Percentiles rank a stretch among this genome's conserved stretches.
phyloP scores from a whole-genome alignment of 2,329 filamentous ascomycete species.

The Penicillium verrucosum region DNA sequence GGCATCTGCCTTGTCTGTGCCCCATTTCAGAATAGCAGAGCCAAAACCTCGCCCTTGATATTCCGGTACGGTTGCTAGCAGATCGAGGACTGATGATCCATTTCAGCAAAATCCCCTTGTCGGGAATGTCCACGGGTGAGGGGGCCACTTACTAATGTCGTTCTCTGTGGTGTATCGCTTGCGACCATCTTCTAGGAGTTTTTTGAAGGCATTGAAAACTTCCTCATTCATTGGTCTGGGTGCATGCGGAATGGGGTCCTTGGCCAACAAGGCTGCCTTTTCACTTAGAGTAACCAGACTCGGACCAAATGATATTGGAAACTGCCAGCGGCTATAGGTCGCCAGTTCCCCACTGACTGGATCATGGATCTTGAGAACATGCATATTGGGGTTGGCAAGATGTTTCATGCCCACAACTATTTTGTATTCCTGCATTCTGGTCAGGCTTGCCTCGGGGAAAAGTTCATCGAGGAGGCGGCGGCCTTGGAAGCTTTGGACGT shows the following conservation, averaged over 20 bases:
- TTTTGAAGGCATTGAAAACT: slow-evolving; percentile 20
- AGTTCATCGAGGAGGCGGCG: slow-evolving; percentile 39
- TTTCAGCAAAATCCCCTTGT: background rate
- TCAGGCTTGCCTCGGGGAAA: slow-evolving; percentile 37
- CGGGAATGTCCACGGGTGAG: background rate
- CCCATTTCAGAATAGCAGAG: slow-evolving; percentile 48
- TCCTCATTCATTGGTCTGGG: slow-evolving; percentile 47
- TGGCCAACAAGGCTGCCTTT: slow-evolving; percentile 32
- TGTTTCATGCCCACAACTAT: slow-evolving; percentile 36
- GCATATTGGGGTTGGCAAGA: slow-evolving; percentile 38
- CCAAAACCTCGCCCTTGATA: slow-evolving; percentile 50
- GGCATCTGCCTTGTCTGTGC: slow-evolving; percentile 46
- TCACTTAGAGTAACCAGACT: slow-evolving; percentile 40
- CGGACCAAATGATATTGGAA: slow-evolving; percentile 26
- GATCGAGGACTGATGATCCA: slow-evolving; percentile 39
- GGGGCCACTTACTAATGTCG: slow-evolving; percentile 24
- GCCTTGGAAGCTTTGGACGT: slow-evolving; percentile 46
- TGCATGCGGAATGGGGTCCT: slow-evolving; percentile 41
- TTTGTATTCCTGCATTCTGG: slow-evolving; percentile 37
- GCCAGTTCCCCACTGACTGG: slow-evolving; percentile 33
- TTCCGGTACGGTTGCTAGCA: slow-evolving; percentile 45
- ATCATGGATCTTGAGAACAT: slow-evolving; percentile 44
- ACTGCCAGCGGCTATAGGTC: slow-evolving; percentile 51
- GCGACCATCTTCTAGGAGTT: slow-evolving; percentile 16
- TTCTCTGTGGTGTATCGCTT: slow-evolving; percentile 18